Evolutionary conservation across 192 early-diverging fungal species (phyloP).

Genomic region (Umbelopsis sp.): DNA sequence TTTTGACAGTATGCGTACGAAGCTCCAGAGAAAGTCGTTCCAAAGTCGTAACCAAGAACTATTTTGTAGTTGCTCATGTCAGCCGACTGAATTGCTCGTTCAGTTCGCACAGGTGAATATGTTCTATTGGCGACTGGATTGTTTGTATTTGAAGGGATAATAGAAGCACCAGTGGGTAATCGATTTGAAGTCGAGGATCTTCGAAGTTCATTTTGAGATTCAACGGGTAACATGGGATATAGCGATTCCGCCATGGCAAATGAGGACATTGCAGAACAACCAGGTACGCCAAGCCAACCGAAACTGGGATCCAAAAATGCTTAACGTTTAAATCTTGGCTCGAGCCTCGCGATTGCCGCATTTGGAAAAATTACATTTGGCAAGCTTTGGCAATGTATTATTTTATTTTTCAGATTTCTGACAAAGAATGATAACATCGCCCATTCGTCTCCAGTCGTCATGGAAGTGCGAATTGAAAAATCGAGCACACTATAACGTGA

Average conservation of each 20-base stretch:
- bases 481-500: slow-evolving; percentile 56
- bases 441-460: slow-evolving; percentile 74
- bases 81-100: neutral
- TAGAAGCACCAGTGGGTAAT: neutral
- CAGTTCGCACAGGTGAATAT: neutral
- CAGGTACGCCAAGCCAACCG: neutral
- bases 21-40: slow-evolving; percentile 52
- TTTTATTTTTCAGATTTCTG: slow-evolving; percentile 16
- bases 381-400: neutral
- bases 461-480: slow-evolving; percentile 95
- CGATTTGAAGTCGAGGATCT: neutral
- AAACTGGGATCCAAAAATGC: neutral
- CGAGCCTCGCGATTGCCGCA: neutral
- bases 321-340: neutral
- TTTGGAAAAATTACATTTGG: neutral
- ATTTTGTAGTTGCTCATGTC: slow-evolving; percentile 28
- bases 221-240: slow-evolving; percentile 11
- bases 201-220: neutral
- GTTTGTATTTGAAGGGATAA: neutral
- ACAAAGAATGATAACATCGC: slow-evolving; percentile 84
- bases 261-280: neutral
- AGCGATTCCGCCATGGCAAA: neutral
- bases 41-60: slow-evolving; percentile 39
- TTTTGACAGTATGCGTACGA: slow-evolving; percentile 50
- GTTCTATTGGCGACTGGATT: neutral